Evolutionary conservation across 1,284 basidiomycete genomes (phyloP), one percentile per base, ranked within the genome.

Genomic region (Schizopora paradoxa): DNA sequence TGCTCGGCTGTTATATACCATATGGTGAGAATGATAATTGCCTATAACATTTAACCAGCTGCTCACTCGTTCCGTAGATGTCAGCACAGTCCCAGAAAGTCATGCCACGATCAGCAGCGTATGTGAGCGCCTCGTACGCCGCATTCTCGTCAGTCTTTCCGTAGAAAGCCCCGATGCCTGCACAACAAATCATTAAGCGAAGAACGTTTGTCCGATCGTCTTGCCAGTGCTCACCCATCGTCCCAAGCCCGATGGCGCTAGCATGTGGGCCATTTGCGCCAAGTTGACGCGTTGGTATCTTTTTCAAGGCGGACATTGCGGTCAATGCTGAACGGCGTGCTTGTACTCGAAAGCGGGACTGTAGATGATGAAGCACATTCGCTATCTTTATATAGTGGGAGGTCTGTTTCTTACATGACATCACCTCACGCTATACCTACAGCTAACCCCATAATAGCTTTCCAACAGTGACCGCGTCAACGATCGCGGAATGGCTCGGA

Each of bases 1-100:
- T 45, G 29, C 27, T 49, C 48, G 19, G 48, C 48, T 49, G n/a
- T 41, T 18, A 38, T 6, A n/a, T 41, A n/a, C 25, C n/a, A 41
- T 41, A 23, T n/a, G n/a, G n/a, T n/a, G 19, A 27, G 3, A 13
- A 41, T 28, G 13, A 38, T 41, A 14, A 11, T 29, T 14, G 3
- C 23, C 11, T 10, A 8, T 8, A 31, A 31, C 28, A 31, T 31
- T 8, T 8, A n/a, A 31, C 8, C n/a, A 31, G n/a, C 6, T 25
- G 27, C 46, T 1, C 16, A 49, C 48, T 45, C 10, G 43, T 34
- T 5, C 48, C 48, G 25, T 49, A 49, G 21, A 49, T 26, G 16
- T 49, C 48, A 7, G 48, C 48, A 25, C 48, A 49, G 37, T 49
- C 48, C 48, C 48, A 49, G 48, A 49, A 49, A 3, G 48, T 49